These are phyloP conservation scores for Heterobasidion parviporum DNA, from an alignment of 1,284 basidiomycete species.

Conservation along the genomic window DNA sequence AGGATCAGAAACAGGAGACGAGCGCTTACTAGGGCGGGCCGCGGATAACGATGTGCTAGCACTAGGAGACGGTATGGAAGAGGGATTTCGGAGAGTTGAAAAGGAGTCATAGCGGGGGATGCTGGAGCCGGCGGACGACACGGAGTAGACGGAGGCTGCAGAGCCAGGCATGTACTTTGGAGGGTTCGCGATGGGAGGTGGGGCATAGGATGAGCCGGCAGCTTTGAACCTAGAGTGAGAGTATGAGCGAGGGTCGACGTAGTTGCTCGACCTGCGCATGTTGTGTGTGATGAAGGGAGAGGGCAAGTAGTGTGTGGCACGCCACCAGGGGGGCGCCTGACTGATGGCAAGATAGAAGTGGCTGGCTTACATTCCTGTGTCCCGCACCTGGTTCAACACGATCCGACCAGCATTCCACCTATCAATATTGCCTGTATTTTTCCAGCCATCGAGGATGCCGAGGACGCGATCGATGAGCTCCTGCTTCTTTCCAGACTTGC, in stretches of 20 bases:
- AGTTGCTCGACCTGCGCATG: not conserved
- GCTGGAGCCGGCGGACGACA: not conserved
- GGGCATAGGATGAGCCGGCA: no score
- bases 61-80: conserved; percentile 17
- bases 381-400: conserved; percentile 54
- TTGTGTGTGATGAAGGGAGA: not conserved
- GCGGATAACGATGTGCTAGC: conserved; percentile 20
- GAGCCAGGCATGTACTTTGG: no score
- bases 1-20: not conserved
- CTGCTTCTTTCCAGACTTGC: conserved; percentile 77
- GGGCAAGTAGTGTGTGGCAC: not conserved
- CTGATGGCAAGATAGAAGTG: conserved; percentile 8
- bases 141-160: no score
- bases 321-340: not conserved
- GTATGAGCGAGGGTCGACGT: not conserved
- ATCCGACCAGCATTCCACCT: conserved; percentile 59
- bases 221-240: no score
- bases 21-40: not conserved
- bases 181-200: no score
- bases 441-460: conserved; percentile 50
- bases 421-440: conserved; percentile 41
- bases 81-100: conserved; percentile 43
- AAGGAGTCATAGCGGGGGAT: conserved; percentile 55
- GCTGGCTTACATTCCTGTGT: conserved; percentile 48
- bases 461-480: conserved; percentile 72